Conservation (phyloP, 2,329 filamentous ascomycete genomes). For the Cladobotryum mycophilum region DNA sequence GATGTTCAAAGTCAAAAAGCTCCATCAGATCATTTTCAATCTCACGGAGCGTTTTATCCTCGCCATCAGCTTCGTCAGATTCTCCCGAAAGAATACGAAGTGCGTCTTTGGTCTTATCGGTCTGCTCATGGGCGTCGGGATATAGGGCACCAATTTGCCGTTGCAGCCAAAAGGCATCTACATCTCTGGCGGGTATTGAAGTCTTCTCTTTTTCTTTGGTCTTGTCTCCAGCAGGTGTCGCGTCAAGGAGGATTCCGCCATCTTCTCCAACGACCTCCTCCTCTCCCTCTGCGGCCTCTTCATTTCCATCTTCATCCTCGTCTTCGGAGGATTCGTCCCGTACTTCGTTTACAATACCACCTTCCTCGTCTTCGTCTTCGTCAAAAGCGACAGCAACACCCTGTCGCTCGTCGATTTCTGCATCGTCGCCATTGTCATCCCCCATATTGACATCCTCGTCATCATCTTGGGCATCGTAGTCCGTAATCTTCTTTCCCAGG, state of each 20-base stretch:
- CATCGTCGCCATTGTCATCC: slow-evolving; percentile 55
- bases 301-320: slow-evolving; percentile 61
- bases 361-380: slow-evolving; percentile 80
- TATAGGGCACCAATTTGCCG: slow-evolving; percentile 85
- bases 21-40: slow-evolving; percentile 99
- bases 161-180: slow-evolving; percentile 97
- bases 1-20: slow-evolving; percentile 93
- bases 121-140: slow-evolving; percentile 84
- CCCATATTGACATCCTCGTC: slow-evolving; percentile 79
- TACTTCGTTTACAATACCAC: slow-evolving; percentile 74
- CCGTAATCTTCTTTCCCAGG: slow-evolving; percentile 96
- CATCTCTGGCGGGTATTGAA: slow-evolving; percentile 73
- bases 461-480: slow-evolving; percentile 94
- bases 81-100: slow-evolving; percentile 76
- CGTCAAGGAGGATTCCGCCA: slow-evolving; percentile 82
- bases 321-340: slow-evolving; percentile 81
- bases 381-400: slow-evolving; percentile 98
- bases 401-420: slow-evolving; percentile 86
- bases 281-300: slow-evolving; percentile 50
- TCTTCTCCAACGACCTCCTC: slow-evolving; percentile 56
- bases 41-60: slow-evolving; percentile 80
- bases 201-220: slow-evolving; percentile 49
- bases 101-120: slow-evolving; percentile 83
- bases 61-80: slow-evolving; percentile 62
- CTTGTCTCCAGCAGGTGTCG: slow-evolving; percentile 43